These are phyloP conservation scores for Chlorella sp. DNA, from an alignment of 139 green algal species.

Conservation along the genomic window DNA sequence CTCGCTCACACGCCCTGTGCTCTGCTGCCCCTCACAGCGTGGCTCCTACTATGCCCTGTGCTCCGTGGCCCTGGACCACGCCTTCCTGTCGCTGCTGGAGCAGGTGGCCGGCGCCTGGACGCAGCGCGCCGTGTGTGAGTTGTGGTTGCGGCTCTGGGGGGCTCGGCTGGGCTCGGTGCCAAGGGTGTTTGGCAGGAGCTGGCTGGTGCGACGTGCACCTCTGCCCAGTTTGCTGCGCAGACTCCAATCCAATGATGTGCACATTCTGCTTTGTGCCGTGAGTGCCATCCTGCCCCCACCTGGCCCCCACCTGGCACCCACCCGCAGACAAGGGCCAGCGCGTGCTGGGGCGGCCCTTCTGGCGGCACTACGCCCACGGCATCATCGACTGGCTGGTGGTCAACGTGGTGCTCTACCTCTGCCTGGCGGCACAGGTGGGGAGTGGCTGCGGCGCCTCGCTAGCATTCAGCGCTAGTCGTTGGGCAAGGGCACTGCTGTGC, in stretches of 20 bases:
- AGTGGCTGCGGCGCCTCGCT: background rate
- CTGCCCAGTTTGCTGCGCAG: no score
- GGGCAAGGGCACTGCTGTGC: background rate
- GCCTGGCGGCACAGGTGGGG: conserved; percentile 21
- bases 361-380: conserved; percentile 37
- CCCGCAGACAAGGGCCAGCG: conserved; percentile 33
- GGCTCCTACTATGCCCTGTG: conserved; percentile 33
- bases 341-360: conserved; percentile 48
- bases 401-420: conserved; percentile 44
- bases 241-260: no score
- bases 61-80: conserved; percentile 42
- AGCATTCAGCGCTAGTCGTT: no score
- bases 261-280: background rate
- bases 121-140: conserved; percentile 26
- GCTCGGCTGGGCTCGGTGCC: background rate
- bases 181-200: no score
- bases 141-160: background rate
- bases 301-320: background rate
- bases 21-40: background rate
- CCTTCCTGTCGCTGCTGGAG: conserved; percentile 37
- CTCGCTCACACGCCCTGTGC: no score
- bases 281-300: no score
- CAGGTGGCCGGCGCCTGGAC: conserved; percentile 51
- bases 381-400: conserved; percentile 55
- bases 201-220: no score